Base-by-base conservation (phyloP, 2,329 filamentous ascomycete species). In the Xylaria sp. region DNA sequence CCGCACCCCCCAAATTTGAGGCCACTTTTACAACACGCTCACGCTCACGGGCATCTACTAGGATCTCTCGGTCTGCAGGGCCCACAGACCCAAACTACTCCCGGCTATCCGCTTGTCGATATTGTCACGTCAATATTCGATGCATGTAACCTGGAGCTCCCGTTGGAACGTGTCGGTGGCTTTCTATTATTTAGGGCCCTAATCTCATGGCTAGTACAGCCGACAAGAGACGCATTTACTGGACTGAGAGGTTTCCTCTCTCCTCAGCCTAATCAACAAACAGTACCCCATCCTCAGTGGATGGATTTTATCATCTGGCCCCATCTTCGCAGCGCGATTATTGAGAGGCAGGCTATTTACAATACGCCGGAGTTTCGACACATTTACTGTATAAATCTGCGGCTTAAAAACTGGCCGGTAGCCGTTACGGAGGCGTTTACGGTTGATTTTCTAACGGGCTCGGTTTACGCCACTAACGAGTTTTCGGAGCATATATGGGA, bases 351-450 rank as follows among this genome's bases (percentile, higher is more conserved):
- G 65, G 74, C 77, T 17, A 59, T 76, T 4, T 83, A 82, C 64
- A 77, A 76, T 48, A 82, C 77, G 7, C 74, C 77, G 2, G 79
- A 82, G 59, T 82, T 82, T 51, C 75, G 76, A 48, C 73, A 75
- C 62, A 56, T 79, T 46, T 82, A 81, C 69, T 76, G 72, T 51
- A 71, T 72, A 44, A 78, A 75, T 62, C 62, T 82, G 56, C 78
- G 77, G 38, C 68, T 78, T 59, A 70, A 78, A 54, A 79, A 81
- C 51, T 82, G 79, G 81, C 75, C 77, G 31, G 71, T 70, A 28
- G 70, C 72, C 17, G 73, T 74, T 9, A 63, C 72, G 23, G 69
- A 72, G 60, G 74, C 73, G 56, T 69, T 77, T 54, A 65, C 73
- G 23, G 71, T 73, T 51, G 73, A 77, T 51, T 71, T 75, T 67